phyloP scores from a whole-genome alignment of 2,329 filamentous ascomycete genomes.

The Xylariaceae sp. region DNA sequence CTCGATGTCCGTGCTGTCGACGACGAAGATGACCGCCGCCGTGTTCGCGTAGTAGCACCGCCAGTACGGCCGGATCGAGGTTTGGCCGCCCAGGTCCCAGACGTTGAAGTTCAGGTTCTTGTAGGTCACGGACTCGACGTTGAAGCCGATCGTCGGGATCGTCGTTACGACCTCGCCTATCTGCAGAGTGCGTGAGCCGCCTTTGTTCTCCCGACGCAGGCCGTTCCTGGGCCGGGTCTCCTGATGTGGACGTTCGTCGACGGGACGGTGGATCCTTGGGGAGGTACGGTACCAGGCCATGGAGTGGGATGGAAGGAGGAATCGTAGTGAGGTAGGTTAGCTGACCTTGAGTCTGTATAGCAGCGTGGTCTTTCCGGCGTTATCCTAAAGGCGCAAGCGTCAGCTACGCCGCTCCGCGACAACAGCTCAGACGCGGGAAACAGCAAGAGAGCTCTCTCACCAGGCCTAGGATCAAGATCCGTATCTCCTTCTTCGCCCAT shows the following conservation, averaged over 20 bases:
- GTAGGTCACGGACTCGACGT: slow-evolving; percentile 97
- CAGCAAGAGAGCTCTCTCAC: too few relatives aligned
- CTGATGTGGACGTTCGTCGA: too few relatives aligned
- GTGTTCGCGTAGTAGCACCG: slow-evolving; percentile 99
- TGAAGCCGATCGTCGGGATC: slow-evolving; percentile 98
- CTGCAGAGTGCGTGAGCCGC: slow-evolving; percentile 35
- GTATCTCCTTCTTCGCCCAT: slow-evolving; percentile 95
- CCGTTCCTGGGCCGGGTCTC: too few relatives aligned
- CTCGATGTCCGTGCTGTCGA: slow-evolving; percentile 96
- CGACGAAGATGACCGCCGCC: slow-evolving; percentile 95
- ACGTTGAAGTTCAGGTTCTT: slow-evolving; percentile 98
- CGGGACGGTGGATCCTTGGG: too few relatives aligned
- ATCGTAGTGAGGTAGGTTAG: not conserved
- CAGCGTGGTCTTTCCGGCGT: slow-evolving; percentile 95
- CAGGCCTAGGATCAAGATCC: slow-evolving; percentile 89
- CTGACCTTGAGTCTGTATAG: slow-evolving; percentile 89
- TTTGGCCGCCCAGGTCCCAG: slow-evolving; percentile 97
- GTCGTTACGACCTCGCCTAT: slow-evolving; percentile 98
- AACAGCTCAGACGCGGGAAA: slow-evolving; percentile 7
- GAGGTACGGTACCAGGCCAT: too few relatives aligned
- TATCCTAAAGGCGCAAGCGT: slow-evolving; percentile 62
- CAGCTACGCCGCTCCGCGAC: slow-evolving; percentile 7
- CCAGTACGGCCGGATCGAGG: slow-evolving; percentile 98
- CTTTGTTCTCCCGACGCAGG: slow-evolving; percentile 2
- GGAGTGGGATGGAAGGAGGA: not conserved